Conservation (phyloP, 2,329 filamentous ascomycete genomes). For the Zymoseptoria pseudotritici region DNA sequence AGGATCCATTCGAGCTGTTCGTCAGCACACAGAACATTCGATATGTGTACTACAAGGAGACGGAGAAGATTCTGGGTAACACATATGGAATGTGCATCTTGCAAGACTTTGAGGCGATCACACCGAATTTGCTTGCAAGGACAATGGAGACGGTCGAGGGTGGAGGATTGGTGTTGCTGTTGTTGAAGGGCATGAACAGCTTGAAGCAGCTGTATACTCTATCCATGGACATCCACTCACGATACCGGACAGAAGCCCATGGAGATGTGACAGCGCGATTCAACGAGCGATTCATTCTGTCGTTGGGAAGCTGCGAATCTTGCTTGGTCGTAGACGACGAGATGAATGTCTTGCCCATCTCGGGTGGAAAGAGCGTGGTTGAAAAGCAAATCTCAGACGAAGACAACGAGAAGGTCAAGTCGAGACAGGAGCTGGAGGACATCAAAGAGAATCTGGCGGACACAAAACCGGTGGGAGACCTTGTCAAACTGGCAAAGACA, state of each 20-base stretch:
- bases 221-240: constrained; percentile 95
- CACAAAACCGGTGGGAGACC: constrained; percentile 73
- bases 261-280: constrained; percentile 91
- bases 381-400: constrained; percentile 72
- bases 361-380: constrained; percentile 84
- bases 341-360: constrained; percentile 93
- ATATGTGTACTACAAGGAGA: constrained; percentile 99
- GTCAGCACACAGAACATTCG: constrained; percentile 93
- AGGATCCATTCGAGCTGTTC: constrained; percentile 96
- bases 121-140: constrained; percentile 88
- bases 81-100: constrained; percentile 98
- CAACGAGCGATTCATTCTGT: constrained; percentile 95
- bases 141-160: constrained; percentile 98
- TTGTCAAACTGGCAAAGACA: constrained; percentile 79
- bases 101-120: constrained; percentile 96
- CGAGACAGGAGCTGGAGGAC: constrained; percentile 67
- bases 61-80: constrained; percentile 95
- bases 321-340: constrained; percentile 97
- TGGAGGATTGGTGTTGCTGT: constrained; percentile 79
- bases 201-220: constrained; percentile 94
- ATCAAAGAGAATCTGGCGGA: constrained; percentile 86
- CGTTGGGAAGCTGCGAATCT: constrained; percentile 86
- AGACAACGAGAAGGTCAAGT: constrained; percentile 61
- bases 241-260: constrained; percentile 94
- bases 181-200: constrained; percentile 94